A percentile compares a stretch with the other conserved stretches of the same genome.
Evolutionary conservation across 176 grass and related monocot genomes (phyloP).

Genomic region (Triticum turgidum): DNA sequence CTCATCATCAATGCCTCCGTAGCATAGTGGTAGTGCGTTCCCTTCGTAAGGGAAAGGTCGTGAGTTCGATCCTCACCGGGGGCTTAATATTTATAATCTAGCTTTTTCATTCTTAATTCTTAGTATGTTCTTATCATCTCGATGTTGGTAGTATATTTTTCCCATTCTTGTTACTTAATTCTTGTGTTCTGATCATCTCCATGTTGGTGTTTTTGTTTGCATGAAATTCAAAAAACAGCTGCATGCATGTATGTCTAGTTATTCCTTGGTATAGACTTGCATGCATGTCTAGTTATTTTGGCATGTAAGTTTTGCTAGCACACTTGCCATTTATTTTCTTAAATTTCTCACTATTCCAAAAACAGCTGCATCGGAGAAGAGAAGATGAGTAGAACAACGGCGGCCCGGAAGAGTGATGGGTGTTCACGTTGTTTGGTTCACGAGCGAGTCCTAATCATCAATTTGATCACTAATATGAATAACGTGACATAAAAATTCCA

Average conservation of each 20-base stretch:
- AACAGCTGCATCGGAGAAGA: no score
- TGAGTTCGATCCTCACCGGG: slow-evolving; percentile 25
- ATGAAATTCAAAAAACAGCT: no score
- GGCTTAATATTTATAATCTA: neutral
- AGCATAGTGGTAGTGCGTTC: slow-evolving; percentile 98
- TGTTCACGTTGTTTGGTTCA: no score
- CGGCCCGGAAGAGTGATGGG: no score
- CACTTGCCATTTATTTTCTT: neutral
- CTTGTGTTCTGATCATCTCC: no score
- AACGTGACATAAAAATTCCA: neutral
- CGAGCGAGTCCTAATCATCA: neutral
- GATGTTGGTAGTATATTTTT: no score
- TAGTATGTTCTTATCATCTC: neutral
- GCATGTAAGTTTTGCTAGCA: neutral
- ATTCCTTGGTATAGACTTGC: no score
- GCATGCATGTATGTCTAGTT: no score
- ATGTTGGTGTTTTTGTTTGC: no score
- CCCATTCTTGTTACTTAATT: no score
- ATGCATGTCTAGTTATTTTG: neutral
- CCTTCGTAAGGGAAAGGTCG: slow-evolving; percentile 76
- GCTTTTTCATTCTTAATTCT: neutral
- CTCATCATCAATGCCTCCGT: slow-evolving; percentile 30
- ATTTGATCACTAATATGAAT: neutral
- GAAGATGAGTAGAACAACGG: no score
- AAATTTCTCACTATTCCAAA: neutral